Conservation (phyloP, 768 basidiomycete species). For the Nevesoporus exiguus region DNA sequence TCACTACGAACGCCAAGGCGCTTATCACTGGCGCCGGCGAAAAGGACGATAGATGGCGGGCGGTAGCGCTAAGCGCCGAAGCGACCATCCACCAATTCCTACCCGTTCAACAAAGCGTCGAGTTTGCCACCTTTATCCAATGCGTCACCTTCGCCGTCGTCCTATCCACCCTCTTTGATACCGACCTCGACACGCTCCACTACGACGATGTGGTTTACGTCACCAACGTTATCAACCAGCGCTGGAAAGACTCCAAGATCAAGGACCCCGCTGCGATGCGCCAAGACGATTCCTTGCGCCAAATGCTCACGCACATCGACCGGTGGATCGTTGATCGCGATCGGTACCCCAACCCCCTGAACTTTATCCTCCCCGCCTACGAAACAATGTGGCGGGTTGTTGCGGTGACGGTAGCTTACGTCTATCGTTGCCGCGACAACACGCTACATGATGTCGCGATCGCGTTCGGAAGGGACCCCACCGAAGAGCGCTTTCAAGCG, state of each 20-base stretch:
- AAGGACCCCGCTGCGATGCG: conserved; percentile 11
- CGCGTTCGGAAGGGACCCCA: conserved; percentile 21
- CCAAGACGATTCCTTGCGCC: conserved; percentile 29
- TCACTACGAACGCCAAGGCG: conserved; percentile 22
- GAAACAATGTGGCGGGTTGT: conserved; percentile 66
- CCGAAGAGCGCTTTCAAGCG: conserved; percentile 15
- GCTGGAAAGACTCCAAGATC: conserved; percentile 25
- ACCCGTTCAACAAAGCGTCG: neutral
- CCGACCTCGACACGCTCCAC: conserved; percentile 29
- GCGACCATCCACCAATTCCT: conserved; percentile 15
- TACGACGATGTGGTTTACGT: conserved; percentile 38
- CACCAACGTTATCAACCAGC: conserved; percentile 37
- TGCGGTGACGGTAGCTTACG: conserved; percentile 40
- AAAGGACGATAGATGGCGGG: conserved; percentile 12
- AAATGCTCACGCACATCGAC: conserved; percentile 28
- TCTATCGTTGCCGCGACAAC: conserved; percentile 23
- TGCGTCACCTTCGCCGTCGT: conserved; percentile 41
- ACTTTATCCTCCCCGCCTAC: conserved; percentile 57
- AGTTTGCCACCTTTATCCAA: conserved; percentile 42
- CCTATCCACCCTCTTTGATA: conserved; percentile 39
- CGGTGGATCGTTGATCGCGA: conserved; percentile 37
- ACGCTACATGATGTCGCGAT: conserved; percentile 26
- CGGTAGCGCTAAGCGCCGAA: conserved; percentile 14
- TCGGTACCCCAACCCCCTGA: conserved; percentile 36
- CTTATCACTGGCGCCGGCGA: conserved; percentile 14